Evolutionary conservation across 2,329 filamentous ascomycete species (phyloP), one percentile per base, ranked within the genome.

Genomic region (Epichloe coenophiala): DNA sequence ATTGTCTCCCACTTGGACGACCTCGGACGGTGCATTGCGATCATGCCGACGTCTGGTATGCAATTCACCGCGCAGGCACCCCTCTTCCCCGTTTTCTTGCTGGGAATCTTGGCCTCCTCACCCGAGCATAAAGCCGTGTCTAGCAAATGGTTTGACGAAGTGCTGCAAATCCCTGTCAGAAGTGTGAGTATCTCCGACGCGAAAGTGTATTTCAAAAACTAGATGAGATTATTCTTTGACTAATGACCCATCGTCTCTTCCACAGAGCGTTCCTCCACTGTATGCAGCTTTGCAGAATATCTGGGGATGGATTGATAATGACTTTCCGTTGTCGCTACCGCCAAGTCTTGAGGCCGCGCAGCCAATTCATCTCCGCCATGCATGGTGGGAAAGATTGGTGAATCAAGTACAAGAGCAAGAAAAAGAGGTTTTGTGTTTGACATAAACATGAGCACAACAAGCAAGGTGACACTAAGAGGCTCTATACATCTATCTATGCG

Each of bases 371-470:
- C 52, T 61, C 36, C 64, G 68, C 45, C 46, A 53, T 35, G 57
- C 65, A 19, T 71, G 68, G 68, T 71, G 68, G 68, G 68, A 71
- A 57, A 51, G 54, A n/a, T 59, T 71, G 51, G 65, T 71, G 17
- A 54, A 54, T 36, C 59, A 56, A 45, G 59, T 70, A 27, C 57
- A 60, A 44, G 55, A 59, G 7, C 55, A 57, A 46, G 65, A 66
- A 54, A 45, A 58, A 51, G 66, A 69, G 53, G 63, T 64, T 11
- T 54, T 70, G 39, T 71, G 68, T 55, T 58, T 70, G 46, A 70
- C 68, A 35, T 71, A 57, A 62, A 45, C 11, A 5, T 46, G 19
- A 27, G 8, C 23, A 33, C 35, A 37, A 4, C 8, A 31, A 31
- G 27, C 27, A 31, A 31, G 27, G 27, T 31, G 27, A 31, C 27